Evolutionary conservation across 176 grass and related monocot species (phyloP), one percentile per base, ranked within the genome.

Genomic region (Hsuehochloa calcarea): DNA sequence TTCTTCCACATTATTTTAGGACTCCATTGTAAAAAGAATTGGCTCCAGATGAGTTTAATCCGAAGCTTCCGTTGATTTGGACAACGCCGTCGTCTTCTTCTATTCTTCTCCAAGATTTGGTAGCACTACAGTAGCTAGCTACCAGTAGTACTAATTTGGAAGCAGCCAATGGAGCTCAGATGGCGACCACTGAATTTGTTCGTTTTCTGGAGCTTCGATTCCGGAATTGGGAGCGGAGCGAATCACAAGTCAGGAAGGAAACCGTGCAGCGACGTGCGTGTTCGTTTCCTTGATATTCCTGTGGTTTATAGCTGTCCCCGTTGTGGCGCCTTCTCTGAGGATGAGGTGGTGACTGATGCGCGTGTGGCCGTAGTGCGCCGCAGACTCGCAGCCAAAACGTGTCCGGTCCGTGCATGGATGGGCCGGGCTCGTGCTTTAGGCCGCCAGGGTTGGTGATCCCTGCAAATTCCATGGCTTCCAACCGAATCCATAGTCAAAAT

Each of bases 61-160:
- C 80, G 62, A 84, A 87, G 51, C 80, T 91, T 80, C 81, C 6
- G 39, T 26, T 11, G 50, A 63, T 84, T 77, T 78, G 74, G 64
- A 23, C 74, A 69, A 17, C 61, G 16, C 22, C 70, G 52, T 45
- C 80, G 80, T 59, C 67, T 31, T 74, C 78, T 39, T 34, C 67
- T 10, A 37, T 46, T 19, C 60, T 29, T 44, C 39, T 72, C 25
- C 47, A 61, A 64, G 0, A 26, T 73, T 25, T 47, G 81, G 17
- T 3, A 54, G 16, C 13, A 1, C 68, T 70, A 10, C 15, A 40
- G 20, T 38, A 9, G 20, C 20, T 52, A 1, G 50, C 4, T 40
- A 40, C 39, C 6, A 66, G 16, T 19, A 38, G 31, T 66, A 10
- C 1, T 43, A 13, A 13, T 38, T 69, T 43, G 67, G 5, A 6